Conservation (phyloP, 768 basidiomycete species). For the Phanerochaete sordida region DNA sequence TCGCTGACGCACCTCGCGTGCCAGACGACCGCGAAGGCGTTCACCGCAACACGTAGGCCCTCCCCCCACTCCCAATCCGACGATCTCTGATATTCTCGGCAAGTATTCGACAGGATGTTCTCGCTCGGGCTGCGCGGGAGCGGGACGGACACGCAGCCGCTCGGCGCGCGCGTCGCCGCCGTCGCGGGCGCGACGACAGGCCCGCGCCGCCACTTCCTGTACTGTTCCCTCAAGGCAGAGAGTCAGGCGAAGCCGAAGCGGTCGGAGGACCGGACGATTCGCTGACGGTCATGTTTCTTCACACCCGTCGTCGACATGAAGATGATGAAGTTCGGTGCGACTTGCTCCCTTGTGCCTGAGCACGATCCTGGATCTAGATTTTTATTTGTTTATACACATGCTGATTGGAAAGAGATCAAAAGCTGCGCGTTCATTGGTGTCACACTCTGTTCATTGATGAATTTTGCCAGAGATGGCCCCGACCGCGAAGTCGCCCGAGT, state of each 20-base stretch:
- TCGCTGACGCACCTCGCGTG: constrained; percentile 84
- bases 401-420: too few species aligned
- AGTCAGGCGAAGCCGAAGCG: constrained; percentile 41
- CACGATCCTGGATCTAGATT: too few species aligned
- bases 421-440: too few species aligned
- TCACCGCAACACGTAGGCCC: constrained; percentile 73
- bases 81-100: not conserved
- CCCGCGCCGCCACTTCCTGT: constrained; percentile 81
- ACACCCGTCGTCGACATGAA: too few species aligned
- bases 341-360: too few species aligned
- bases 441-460: too few species aligned
- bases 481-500: too few species aligned
- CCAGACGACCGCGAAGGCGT: constrained; percentile 86
- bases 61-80: constrained; percentile 10
- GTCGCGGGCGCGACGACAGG: constrained; percentile 64
- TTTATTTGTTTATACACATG: too few species aligned
- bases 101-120: constrained; percentile 90
- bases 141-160: constrained; percentile 59
- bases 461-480: too few species aligned
- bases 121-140: constrained; percentile 79
- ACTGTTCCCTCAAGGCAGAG: constrained; percentile 72
- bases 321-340: too few species aligned
- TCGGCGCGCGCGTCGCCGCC: constrained; percentile 57
- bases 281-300: too few species aligned
- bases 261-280: constrained; percentile 28